Evolutionary conservation across 495 filamentous ascomycete genomes (phyloP), one percentile per base, ranked within the genome.

Genomic region (Aspergillus affinis): DNA sequence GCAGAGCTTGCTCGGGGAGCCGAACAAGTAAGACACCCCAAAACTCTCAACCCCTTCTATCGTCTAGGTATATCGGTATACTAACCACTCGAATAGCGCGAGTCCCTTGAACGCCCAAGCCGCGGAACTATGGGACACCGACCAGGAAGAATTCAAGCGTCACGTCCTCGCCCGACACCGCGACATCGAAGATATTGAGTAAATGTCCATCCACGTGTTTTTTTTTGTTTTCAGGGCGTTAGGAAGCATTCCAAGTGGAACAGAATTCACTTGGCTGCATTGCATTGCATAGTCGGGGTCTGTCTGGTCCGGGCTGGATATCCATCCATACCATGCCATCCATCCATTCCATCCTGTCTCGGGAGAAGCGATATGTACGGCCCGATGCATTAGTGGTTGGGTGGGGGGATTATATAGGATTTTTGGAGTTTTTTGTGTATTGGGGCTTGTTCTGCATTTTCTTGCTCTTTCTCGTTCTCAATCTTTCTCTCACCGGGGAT

Each of bases 71-170:
- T 21, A 55, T 48, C 32, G 17, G 29, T n/a, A 7, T 54, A 17
- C 62, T 74, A 57, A 69, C 60, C 19, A 54, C 51, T 7, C 27
- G 5, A 36, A 58, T 64, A 98, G 94, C 72, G 86, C 94, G 60
- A 95, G 90, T 64, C 94, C 94, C 0, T 79, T 99, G 58, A 99
- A 99, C 69, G 94, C 91, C 61, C 92, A 98, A 74, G 94, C 94
- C 21, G 94, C 94, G 17, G 90, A 96, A 70, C 81, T 98, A 27
- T 98, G 95, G 95, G 94, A 97, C 66, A 90, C 88, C 59, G 83
- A 98, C 73, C 84, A 89, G 45, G 82, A 83, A 48, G 91, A 96
- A 65, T 99, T 91, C 82, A 91, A 96, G 83, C 84, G 84, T 56
- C 77, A 83, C 48, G 86, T 88, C n/a, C 76, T 89, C 15, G 82